Conservation (phyloP, 352 stramenopile genomes). For the Pythium apleroticum region DNA sequence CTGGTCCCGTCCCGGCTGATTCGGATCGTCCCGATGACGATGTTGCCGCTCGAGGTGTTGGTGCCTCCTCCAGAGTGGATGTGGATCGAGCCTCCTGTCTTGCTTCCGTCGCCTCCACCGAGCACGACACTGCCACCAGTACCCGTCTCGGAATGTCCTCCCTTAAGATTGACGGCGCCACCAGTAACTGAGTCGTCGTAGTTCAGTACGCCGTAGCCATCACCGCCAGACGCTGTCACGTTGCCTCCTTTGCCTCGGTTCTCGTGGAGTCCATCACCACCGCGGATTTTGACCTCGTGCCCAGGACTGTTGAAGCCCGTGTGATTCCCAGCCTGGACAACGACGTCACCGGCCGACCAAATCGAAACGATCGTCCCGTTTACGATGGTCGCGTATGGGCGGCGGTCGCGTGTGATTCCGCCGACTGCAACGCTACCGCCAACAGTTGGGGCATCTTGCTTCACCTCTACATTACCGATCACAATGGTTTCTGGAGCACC, state of each 20-base stretch:
- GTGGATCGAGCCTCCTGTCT: slow-evolving; percentile 51
- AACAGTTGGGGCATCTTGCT: slow-evolving; percentile 46
- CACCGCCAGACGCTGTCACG: slow-evolving; percentile 69
- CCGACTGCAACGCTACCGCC: slow-evolving; percentile 35
- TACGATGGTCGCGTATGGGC: slow-evolving; percentile 41
- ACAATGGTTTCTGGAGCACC: slow-evolving; percentile 48
- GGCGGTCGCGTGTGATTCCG: slow-evolving; percentile 37
- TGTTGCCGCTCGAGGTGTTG: slow-evolving; percentile 48
- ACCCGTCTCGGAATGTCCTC: slow-evolving; percentile 60
- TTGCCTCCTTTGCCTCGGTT: slow-evolving; percentile 79
- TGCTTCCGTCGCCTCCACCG: slow-evolving; percentile 38
- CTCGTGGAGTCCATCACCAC: slow-evolving; percentile 67
- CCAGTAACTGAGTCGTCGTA: slow-evolving; percentile 76
- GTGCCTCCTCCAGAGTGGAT: slow-evolving; percentile 41
- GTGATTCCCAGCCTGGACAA: slow-evolving; percentile 62
- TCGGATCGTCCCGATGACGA: slow-evolving; percentile 37
- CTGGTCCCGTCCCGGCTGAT: slow-evolving; percentile 24
- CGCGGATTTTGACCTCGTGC: slow-evolving; percentile 47
- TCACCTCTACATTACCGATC: slow-evolving; percentile 49
- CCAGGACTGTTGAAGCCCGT: slow-evolving; percentile 70
- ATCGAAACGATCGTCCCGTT: slow-evolving; percentile 43
- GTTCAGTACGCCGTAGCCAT: slow-evolving; percentile 61
- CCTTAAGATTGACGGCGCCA: slow-evolving; percentile 64
- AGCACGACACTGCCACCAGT: slow-evolving; percentile 63
- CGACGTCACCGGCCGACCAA: slow-evolving; percentile 50